phyloP scores from a whole-genome alignment of 2,329 filamentous ascomycete species.

The Ascocoryne sarcoides region DNA sequence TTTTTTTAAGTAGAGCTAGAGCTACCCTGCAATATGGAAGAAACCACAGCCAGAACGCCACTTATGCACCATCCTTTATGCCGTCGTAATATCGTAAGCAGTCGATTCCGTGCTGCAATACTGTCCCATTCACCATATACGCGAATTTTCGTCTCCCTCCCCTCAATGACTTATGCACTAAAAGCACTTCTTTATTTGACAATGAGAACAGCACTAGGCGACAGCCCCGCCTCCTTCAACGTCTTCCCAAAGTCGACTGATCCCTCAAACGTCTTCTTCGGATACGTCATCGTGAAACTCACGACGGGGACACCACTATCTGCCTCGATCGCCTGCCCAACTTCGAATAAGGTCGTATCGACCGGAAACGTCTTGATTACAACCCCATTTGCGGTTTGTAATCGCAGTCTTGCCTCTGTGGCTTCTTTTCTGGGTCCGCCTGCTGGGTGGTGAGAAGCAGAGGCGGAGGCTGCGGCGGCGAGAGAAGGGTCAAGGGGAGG shows the following conservation, averaged over 20 bases:
- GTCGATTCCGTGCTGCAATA: too few species aligned
- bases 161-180: too few species aligned
- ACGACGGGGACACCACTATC: conserved; percentile 67
- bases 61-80: too few species aligned
- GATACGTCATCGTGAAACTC: conserved; percentile 81
- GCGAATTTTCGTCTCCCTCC: too few species aligned
- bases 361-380: conserved; percentile 82
- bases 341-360: conserved; percentile 87
- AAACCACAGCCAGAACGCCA: too few species aligned
- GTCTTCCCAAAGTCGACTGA: conserved; percentile 76
- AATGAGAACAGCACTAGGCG: conserved; percentile 84
- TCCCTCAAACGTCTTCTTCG: conserved; percentile 68
- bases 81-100: too few species aligned
- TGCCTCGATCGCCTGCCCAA: conserved; percentile 64
- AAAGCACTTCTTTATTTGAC: conserved; percentile 46
- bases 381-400: conserved; percentile 69
- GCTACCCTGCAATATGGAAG: too few species aligned
- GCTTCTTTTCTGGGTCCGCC: conserved; percentile 37
- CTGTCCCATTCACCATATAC: too few species aligned
- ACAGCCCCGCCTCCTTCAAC: conserved; percentile 81
- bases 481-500: conserved; percentile 31
- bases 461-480: conserved; percentile 25
- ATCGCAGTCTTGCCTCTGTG: conserved; percentile 69
- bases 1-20: too few species aligned
- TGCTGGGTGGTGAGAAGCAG: conserved; percentile 37